phyloP scores from a whole-genome alignment of 176 grass and related monocot species.

The Zoysia pacifica region DNA sequence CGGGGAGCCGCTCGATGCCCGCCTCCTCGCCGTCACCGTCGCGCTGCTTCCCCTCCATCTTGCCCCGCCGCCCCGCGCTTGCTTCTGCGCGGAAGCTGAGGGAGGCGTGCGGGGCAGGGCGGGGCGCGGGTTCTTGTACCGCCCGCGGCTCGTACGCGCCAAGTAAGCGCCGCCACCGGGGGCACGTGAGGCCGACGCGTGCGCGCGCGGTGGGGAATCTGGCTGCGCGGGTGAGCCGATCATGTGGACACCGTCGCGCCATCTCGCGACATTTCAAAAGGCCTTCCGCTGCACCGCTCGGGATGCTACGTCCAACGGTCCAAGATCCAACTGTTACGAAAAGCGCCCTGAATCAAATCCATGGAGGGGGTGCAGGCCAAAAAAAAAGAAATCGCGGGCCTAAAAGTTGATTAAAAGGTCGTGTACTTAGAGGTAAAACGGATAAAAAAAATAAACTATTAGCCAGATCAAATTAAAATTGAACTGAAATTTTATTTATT shows the following conservation, averaged over 20 bases:
- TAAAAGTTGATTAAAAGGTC: background rate
- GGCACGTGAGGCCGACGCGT: conserved; percentile 36
- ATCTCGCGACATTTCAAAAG: background rate
- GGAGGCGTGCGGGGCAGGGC: background rate
- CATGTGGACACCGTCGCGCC: conserved; percentile 37
- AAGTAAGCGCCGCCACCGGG: conserved; percentile 6
- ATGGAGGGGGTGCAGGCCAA: background rate
- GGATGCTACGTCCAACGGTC: conserved; percentile 5
- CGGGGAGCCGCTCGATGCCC: conserved; percentile 76
- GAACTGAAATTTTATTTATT: too few relatives aligned
- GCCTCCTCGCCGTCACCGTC: conserved; percentile 37
- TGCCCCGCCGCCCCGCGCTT: too few relatives aligned
- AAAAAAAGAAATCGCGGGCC: background rate
- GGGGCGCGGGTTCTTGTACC: conserved; percentile 23
- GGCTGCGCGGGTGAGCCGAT: conserved; percentile 5
- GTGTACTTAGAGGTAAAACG: background rate
- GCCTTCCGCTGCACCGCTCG: background rate
- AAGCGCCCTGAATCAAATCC: background rate
- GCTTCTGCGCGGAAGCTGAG: background rate
- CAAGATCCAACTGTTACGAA: too few relatives aligned
- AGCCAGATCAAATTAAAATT: too few relatives aligned
- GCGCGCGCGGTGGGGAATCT: conserved; percentile 32
- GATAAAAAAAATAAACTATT: too few relatives aligned
- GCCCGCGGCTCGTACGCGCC: background rate
- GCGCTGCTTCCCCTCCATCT: background rate